These are phyloP conservation scores for Alternaria sp. DNA, from an alignment of 2,329 filamentous ascomycete genomes.

Conservation along the genomic window DNA sequence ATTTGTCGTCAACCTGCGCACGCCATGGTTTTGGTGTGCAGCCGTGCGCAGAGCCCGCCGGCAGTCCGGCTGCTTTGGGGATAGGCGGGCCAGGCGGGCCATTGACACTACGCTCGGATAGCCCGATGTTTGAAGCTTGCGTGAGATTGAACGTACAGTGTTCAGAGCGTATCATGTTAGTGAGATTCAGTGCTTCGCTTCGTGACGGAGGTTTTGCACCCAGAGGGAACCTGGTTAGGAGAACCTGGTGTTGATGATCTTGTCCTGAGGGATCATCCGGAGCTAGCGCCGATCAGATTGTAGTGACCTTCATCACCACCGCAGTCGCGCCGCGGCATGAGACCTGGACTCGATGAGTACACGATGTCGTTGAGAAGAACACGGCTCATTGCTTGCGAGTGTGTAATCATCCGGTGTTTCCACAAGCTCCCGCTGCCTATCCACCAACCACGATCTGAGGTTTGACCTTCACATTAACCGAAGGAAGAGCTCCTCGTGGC, in stretches of 20 bases:
- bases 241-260: not conserved
- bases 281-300: constrained; percentile 3
- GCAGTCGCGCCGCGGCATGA: not conserved
- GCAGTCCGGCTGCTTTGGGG: not conserved
- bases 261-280: not conserved
- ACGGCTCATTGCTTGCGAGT: not conserved
- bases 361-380: not conserved
- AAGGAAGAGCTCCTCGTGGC: not conserved
- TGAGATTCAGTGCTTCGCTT: not conserved
- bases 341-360: not conserved
- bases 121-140: constrained; percentile 6
- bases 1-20: constrained; percentile 1
- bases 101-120: constrained; percentile 4
- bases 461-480: constrained; percentile 10
- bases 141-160: constrained; percentile 1
- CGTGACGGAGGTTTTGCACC: not conserved
- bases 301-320: not conserved
- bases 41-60: constrained; percentile 1
- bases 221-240: constrained; percentile 1
- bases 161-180: constrained; percentile 2
- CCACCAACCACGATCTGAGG: not conserved
- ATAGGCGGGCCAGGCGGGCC: not conserved
- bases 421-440: not conserved
- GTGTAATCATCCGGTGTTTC: not conserved
- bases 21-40: not conserved